Conservation (phyloP, 2,329 filamentous ascomycete genomes). For the Colletotrichum costaricense region DNA sequence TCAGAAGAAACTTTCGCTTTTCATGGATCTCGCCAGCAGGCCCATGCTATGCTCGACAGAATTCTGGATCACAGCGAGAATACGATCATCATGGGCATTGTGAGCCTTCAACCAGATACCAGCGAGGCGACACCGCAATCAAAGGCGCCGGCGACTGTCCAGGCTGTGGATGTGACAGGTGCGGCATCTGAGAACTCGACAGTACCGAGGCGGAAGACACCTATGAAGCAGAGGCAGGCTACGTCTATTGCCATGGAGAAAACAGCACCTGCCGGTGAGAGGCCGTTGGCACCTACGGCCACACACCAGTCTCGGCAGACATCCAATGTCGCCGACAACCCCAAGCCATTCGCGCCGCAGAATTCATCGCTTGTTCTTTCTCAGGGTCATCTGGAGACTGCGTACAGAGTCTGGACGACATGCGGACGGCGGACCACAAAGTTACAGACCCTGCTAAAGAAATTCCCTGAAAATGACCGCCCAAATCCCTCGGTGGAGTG, state of each 20-base stretch:
- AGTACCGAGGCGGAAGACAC: accelerated
- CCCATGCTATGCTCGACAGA: not conserved
- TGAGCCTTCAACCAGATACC: not conserved
- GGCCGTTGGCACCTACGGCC: too few relatives aligned
- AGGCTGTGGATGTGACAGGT: too few relatives aligned
- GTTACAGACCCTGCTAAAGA: not conserved
- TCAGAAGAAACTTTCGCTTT: not conserved
- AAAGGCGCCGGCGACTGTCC: not conserved
- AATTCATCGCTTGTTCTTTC: too few relatives aligned
- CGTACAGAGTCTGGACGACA: accelerated
- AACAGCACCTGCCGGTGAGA: too few relatives aligned
- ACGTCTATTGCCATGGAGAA: too few relatives aligned
- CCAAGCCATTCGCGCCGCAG: too few relatives aligned
- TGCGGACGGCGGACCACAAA: not conserved
- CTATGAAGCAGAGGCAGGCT: too few relatives aligned
- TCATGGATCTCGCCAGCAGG: not conserved
- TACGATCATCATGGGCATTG: not conserved
- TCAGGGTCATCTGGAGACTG: too few relatives aligned
- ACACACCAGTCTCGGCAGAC: too few relatives aligned
- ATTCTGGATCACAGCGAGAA: not conserved
- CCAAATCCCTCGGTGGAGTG: not conserved
- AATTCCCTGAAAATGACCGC: not conserved
- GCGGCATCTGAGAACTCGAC: too few relatives aligned
- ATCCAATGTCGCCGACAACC: too few relatives aligned
- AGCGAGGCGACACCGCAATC: too few relatives aligned